Percentiles rank a stretch among this genome's conserved stretches.
These are phyloP conservation scores for Exserohilum rostratum DNA, from an alignment of 2,329 filamentous ascomycete species.

Conservation along the genomic window DNA sequence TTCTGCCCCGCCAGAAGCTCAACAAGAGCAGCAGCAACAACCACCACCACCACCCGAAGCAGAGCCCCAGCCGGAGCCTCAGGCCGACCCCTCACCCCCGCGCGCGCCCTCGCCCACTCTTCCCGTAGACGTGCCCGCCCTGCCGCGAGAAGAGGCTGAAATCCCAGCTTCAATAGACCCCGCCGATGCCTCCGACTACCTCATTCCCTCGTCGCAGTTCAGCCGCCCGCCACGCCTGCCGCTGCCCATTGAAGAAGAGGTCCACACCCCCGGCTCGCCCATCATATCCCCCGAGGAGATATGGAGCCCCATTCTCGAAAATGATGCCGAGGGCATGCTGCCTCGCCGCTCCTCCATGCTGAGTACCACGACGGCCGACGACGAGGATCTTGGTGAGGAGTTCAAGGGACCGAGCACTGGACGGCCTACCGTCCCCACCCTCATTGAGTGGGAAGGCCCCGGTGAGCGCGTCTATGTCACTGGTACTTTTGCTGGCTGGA, in stretches of 20 bases:
- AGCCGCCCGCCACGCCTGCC: constrained; percentile 84
- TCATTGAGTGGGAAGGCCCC: constrained; percentile 81
- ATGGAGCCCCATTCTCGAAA: constrained; percentile 54
- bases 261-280: constrained; percentile 86
- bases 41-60: background rate
- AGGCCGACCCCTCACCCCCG: background rate
- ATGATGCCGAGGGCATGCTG: constrained; percentile 57
- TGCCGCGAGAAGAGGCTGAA: constrained; percentile 24
- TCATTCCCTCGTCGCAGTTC: constrained; percentile 53
- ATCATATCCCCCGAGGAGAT: constrained; percentile 76
- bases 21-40: background rate
- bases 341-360: constrained; percentile 62
- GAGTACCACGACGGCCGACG: constrained; percentile 69
- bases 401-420: constrained; percentile 67
- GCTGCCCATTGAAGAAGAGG: constrained; percentile 90
- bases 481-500: constrained; percentile 96
- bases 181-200: constrained; percentile 46
- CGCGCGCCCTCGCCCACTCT: constrained; percentile 35
- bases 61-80: background rate
- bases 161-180: constrained; percentile 34
- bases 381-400: constrained; percentile 68
- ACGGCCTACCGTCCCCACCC: constrained; percentile 79
- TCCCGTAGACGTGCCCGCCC: constrained; percentile 49
- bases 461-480: constrained; percentile 96
- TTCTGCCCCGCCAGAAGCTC: background rate